phyloP scores from a whole-genome alignment of 306 rosid species.

The Macrotyloma uniflorum region DNA sequence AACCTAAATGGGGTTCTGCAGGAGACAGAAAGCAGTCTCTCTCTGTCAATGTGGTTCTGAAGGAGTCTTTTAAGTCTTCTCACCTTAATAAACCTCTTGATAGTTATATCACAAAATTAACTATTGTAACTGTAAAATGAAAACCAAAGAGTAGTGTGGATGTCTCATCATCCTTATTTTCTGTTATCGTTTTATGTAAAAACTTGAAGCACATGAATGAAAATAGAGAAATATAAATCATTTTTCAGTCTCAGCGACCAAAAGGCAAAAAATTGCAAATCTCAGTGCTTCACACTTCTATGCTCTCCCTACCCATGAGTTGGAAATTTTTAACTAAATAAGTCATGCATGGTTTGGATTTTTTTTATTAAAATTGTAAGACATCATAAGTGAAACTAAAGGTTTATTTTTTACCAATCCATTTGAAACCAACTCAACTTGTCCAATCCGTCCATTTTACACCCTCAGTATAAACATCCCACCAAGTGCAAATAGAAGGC shows the following conservation, averaged over 20 bases:
- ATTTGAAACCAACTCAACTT: background rate
- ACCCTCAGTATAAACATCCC: background rate
- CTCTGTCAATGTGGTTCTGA: background rate
- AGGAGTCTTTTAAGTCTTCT: background rate
- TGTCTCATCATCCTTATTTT: slow-evolving; percentile 4
- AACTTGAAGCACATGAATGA: background rate
- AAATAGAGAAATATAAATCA: background rate
- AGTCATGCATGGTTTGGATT: background rate
- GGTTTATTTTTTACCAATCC: background rate
- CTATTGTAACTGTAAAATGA: background rate
- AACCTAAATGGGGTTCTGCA: background rate
- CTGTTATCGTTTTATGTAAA: background rate
- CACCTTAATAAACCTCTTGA: background rate
- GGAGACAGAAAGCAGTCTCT: background rate
- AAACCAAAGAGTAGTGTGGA: background rate
- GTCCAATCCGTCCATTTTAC: background rate
- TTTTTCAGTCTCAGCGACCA: background rate
- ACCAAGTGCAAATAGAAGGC: background rate
- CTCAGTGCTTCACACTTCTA: background rate
- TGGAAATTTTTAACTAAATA: background rate
- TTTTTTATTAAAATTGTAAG: background rate
- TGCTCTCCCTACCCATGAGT: too few relatives aligned
- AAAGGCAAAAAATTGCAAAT: background rate
- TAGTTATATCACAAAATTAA: background rate
- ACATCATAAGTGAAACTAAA: background rate